Percentiles rank a stretch among this genome's conserved stretches.
phyloP scores from a whole-genome alignment of 768 basidiomycete genomes.

The Lyophyllum semitale region DNA sequence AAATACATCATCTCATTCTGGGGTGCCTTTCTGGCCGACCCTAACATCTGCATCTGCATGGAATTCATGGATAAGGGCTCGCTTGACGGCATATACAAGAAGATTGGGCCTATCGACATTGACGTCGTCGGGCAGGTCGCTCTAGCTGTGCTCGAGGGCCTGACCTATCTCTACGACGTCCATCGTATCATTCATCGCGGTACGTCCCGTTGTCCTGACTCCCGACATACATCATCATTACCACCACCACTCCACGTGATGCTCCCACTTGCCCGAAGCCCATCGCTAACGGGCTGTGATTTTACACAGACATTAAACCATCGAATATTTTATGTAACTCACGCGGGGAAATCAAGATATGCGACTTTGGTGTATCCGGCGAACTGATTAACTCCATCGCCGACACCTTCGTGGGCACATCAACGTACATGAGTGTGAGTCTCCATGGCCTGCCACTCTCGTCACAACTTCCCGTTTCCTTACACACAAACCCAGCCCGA shows the following conservation, averaged over 20 bases:
- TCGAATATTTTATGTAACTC: slow-evolving; percentile 97
- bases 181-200: slow-evolving; percentile 99
- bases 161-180: slow-evolving; percentile 96
- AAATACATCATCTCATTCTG: slow-evolving; percentile 96
- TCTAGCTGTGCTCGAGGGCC: slow-evolving; percentile 90
- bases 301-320: slow-evolving; percentile 88
- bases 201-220: slow-evolving; percentile 37
- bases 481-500: slow-evolving; percentile 69
- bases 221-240: not conserved
- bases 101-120: slow-evolving; percentile 90
- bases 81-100: slow-evolving; percentile 94
- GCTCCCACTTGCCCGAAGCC: not conserved
- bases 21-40: slow-evolving; percentile 95
- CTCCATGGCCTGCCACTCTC: not conserved
- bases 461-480: slow-evolving; percentile 8
- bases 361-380: slow-evolving; percentile 98
- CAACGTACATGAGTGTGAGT: slow-evolving; percentile 98
- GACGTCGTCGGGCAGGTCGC: slow-evolving; percentile 93
- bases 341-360: slow-evolving; percentile 95
- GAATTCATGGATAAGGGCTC: slow-evolving; percentile 95
- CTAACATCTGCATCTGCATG: slow-evolving; percentile 99
- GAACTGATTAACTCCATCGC: slow-evolving; percentile 99
- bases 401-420: slow-evolving; percentile 98
- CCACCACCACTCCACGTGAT: slow-evolving; percentile 2
- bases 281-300: slow-evolving; percentile 24